phyloP scores from a whole-genome alignment of 2,329 filamentous ascomycete species.

The Zymoseptoria ardabiliae region DNA sequence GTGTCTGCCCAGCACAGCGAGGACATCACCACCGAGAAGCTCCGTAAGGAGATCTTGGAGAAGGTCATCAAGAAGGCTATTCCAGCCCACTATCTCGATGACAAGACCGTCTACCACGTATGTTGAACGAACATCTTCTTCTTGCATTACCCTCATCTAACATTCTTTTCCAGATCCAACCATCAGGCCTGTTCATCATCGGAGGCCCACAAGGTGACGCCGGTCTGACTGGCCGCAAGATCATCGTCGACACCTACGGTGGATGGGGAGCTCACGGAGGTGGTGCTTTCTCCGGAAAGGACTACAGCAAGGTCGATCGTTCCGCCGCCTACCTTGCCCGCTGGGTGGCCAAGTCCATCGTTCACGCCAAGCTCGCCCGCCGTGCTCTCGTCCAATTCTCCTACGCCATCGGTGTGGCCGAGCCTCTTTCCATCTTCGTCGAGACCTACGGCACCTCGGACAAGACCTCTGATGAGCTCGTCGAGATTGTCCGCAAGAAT shows the following conservation, averaged over 20 bases:
- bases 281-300: constrained; percentile 99
- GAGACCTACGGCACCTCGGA: constrained; percentile 93
- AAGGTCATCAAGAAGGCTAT: constrained; percentile 97
- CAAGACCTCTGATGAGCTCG: constrained; percentile 85
- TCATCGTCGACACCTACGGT: constrained; percentile 99
- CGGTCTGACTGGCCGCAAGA: constrained; percentile 97
- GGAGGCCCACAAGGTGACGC: constrained; percentile 98
- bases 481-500: constrained; percentile 89
- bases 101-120: constrained; percentile 91
- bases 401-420: constrained; percentile 97
- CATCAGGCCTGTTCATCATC: constrained; percentile 97
- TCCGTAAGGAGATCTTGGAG: constrained; percentile 90
- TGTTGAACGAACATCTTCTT: constrained; percentile 30
- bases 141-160: not conserved
- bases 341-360: constrained; percentile 98
- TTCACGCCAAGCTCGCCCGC: constrained; percentile 79
- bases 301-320: constrained; percentile 99
- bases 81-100: constrained; percentile 83
- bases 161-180: constrained; percentile 62
- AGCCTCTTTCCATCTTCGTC: constrained; percentile 96
- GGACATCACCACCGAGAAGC: constrained; percentile 80
- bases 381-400: constrained; percentile 95
- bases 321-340: constrained; percentile 95
- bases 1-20: constrained; percentile 91
- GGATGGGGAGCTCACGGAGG: constrained; percentile 99